Evolutionary conservation across 257 asterid genomes (phyloP), one percentile per base, ranked within the genome.

Genomic region (Phtheirospermum japonicum): DNA sequence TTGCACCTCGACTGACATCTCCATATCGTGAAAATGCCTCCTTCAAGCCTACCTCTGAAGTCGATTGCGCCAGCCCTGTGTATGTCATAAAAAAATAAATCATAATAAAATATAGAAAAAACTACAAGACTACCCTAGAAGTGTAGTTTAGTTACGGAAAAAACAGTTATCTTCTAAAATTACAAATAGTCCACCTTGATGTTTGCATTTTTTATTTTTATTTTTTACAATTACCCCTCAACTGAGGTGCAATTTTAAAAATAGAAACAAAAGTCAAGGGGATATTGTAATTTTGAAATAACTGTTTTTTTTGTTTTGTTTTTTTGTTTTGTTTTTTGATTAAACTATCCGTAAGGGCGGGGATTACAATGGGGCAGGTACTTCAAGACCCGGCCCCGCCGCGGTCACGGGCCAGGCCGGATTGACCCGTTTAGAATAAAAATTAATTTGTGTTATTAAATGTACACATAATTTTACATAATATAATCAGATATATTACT

Each of bases 21-120:
- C 90, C 90, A 65, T 53, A 69, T 43, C 62, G 76, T 14, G 83
- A 66, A 72, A 83, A 83, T n/a, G 76, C 76, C 16, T 30, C 37
- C 68, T 65, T 71, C 40, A 83, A 48, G 37, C 57, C 71, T 52
- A 72, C 78, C 49, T 71, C 78, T 45, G 76, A 34, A 0, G 83
- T 80, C 64, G 90, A 83, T 52, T 53, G 64, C 0, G 83, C 78
- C 61, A 80, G 70, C 59, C 87, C 87, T 83, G 71, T 36, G 68
- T 50, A 53, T 37, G 52, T n/a, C 56, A 59, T 62, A 13, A 56
- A 48, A 13, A 52, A 6, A 59, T n/a, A 0, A 9, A 56, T 20
- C 43, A 45, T 18, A 4, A 48, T 13, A 33, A n/a, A 57, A 11
- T 16, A 13, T 16, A 46, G 23, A 40, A 5, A 12, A 11, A 11